A percentile compares a stretch with the other conserved stretches of the same genome.
phyloP scores from a whole-genome alignment of 1,139 yeast species.

The Diutina sp. region DNA sequence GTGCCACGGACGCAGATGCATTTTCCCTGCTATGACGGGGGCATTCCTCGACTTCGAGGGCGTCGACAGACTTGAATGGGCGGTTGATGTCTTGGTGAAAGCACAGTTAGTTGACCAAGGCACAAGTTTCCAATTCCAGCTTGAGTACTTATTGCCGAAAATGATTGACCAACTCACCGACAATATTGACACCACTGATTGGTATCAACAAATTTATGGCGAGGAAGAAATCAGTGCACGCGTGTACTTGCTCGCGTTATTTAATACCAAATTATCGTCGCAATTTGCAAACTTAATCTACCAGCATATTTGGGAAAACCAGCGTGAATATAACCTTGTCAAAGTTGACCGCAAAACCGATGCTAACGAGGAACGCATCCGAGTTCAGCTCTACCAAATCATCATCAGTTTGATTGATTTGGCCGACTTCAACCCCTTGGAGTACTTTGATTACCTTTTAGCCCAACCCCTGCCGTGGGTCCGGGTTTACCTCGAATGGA shows the following conservation, averaged over 20 bases:
- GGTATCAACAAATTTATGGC: constrained; percentile 47
- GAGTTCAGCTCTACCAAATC: constrained; percentile 47
- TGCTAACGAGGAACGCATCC: constrained; percentile 54
- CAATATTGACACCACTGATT: constrained; percentile 40
- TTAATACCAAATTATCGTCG: constrained; percentile 20
- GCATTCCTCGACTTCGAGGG: background rate
- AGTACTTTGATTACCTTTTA: constrained; percentile 7
- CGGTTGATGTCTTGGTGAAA: background rate
- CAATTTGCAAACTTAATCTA: constrained; percentile 28
- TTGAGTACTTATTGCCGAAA: constrained; percentile 21
- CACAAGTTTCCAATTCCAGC: background rate
- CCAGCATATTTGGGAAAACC: constrained; percentile 26
- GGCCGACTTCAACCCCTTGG: constrained; percentile 6
- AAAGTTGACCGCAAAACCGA: constrained; percentile 44
- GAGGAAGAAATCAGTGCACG: constrained; percentile 44
- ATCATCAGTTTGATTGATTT: constrained; percentile 24
- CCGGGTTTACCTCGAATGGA: constrained; percentile 72
- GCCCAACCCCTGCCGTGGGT: constrained; percentile 55
- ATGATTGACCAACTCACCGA: constrained; percentile 41
- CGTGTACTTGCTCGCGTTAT: constrained; percentile 33
- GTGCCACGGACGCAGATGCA: constrained; percentile 53
- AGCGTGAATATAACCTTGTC: constrained; percentile 27
- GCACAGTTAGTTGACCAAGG: background rate
- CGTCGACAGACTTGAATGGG: background rate
- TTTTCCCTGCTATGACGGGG: background rate